Conservation (phyloP, 2,329 filamentous ascomycete genomes). For the Calcarisporium arbuscula region DNA sequence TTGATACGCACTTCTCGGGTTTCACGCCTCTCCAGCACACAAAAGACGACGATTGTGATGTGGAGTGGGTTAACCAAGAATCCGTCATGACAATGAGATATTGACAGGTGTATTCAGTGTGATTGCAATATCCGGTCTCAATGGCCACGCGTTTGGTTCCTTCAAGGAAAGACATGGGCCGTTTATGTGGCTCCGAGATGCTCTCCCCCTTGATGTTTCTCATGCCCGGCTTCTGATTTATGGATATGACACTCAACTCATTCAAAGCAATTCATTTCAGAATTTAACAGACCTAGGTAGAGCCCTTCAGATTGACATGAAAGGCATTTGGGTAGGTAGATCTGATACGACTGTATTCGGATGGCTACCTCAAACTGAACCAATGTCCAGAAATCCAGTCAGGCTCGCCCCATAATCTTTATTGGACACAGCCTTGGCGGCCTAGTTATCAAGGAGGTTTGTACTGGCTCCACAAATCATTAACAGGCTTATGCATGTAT, state of each 20-base stretch:
- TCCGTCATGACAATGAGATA: not conserved
- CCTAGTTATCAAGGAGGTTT: constrained; percentile 17
- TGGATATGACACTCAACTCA: constrained; percentile 6
- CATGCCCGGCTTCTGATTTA: constrained; percentile 6
- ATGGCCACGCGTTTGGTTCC: constrained; percentile 8
- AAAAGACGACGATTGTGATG: constrained; percentile 2
- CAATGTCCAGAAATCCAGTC: no score
- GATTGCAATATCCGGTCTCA: constrained; percentile 10
- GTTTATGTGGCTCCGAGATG: constrained; percentile 10
- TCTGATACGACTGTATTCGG: no score
- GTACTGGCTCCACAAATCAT: not conserved
- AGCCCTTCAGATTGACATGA: no score
- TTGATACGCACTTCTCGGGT: constrained; percentile 9
- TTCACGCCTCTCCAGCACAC: constrained; percentile 8
- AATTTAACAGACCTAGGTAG: no score
- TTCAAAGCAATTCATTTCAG: constrained; percentile 1
- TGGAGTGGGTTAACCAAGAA: constrained; percentile 4
- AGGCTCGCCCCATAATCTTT: constrained; percentile 11
- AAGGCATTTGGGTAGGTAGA: no score
- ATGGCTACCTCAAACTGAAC: no score
- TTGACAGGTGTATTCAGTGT: constrained; percentile 4
- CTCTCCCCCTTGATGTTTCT: constrained; percentile 7
- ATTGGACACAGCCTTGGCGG: constrained; percentile 15
- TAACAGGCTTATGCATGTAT: no score
- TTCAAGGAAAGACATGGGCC: constrained; percentile 7